These are phyloP conservation scores for Alternaria ethzedia DNA, from an alignment of 2,329 filamentous ascomycete genomes.

Conservation along the genomic window DNA sequence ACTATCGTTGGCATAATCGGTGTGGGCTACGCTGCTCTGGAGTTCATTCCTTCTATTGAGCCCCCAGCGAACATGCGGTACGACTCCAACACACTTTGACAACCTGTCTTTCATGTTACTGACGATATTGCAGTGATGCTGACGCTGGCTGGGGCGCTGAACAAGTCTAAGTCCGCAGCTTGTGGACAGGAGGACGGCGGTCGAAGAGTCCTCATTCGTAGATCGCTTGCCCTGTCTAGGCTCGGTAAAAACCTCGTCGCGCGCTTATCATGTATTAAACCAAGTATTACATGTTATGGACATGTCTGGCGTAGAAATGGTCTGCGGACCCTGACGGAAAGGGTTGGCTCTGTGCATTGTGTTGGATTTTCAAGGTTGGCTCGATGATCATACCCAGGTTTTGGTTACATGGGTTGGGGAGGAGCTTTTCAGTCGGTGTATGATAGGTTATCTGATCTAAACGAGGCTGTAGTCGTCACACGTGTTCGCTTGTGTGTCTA, in stretches of 20 bases:
- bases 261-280: constrained; percentile 21
- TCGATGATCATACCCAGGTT: background rate
- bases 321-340: background rate
- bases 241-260: constrained; percentile 2
- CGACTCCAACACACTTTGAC: constrained; percentile 2
- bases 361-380: background rate
- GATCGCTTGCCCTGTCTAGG: constrained; percentile 3
- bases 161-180: constrained; percentile 52
- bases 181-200: constrained; percentile 31
- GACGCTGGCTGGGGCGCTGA: constrained; percentile 61
- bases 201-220: constrained; percentile 30
- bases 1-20: constrained; percentile 79
- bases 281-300: constrained; percentile 11
- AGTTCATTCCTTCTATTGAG: constrained; percentile 60
- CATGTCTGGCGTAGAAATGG: constrained; percentile 3
- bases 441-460: constrained; percentile 11
- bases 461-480: constrained; percentile 10
- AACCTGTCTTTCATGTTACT: constrained; percentile 5
- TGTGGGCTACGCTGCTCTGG: constrained; percentile 69
- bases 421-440: constrained; percentile 9
- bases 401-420: constrained; percentile 3
- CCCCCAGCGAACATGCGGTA: constrained; percentile 61
- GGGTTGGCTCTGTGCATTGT: background rate
- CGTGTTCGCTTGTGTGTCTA: constrained; percentile 28
- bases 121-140: constrained; percentile 50